Conservation (phyloP, 2,329 filamentous ascomycete genomes). For the Phialophora macrospora region DNA sequence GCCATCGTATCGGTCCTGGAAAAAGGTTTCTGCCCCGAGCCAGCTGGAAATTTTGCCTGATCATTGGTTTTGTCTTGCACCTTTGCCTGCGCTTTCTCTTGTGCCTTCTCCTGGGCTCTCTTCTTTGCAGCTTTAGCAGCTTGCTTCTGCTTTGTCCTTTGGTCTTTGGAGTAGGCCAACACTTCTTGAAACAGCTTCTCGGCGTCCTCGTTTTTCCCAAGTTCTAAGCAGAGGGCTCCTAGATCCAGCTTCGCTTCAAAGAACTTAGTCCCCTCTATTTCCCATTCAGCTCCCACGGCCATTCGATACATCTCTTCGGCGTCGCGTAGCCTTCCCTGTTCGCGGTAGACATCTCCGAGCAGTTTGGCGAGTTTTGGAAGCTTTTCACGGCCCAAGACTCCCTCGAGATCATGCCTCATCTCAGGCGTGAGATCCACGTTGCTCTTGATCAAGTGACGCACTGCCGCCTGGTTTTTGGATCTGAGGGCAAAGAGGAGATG, state of each 20-base stretch:
- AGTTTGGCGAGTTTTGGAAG: not conserved
- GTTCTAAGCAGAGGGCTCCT: not conserved
- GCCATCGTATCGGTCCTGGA: not conserved
- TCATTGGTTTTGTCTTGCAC: constrained; percentile 1
- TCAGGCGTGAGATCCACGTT: constrained; percentile 1
- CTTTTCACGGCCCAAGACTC: no score
- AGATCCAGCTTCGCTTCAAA: constrained; percentile 2
- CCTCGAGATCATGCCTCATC: not conserved
- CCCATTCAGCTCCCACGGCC: constrained; percentile 1
- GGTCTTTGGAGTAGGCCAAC: not conserved
- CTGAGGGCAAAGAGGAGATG: constrained; percentile 3
- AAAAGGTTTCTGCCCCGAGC: not conserved
- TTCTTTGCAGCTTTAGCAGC: constrained; percentile 1
- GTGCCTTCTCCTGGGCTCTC: not conserved
- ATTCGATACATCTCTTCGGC: constrained; percentile 3
- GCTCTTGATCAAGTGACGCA: constrained; percentile 2
- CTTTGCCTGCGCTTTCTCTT: constrained; percentile 1
- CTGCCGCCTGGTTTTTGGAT: not conserved
- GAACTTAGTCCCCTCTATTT: not conserved
- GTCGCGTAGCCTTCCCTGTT: not conserved
- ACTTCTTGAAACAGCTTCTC: constrained; percentile 4
- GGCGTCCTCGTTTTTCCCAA: not conserved
- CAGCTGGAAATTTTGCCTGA: not conserved
- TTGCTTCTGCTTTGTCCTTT: constrained; percentile 1
- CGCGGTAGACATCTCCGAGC: not conserved